Evolutionary conservation across 2,329 filamentous ascomycete genomes (phyloP).

Genomic region (Penicillium capsulatum): DNA sequence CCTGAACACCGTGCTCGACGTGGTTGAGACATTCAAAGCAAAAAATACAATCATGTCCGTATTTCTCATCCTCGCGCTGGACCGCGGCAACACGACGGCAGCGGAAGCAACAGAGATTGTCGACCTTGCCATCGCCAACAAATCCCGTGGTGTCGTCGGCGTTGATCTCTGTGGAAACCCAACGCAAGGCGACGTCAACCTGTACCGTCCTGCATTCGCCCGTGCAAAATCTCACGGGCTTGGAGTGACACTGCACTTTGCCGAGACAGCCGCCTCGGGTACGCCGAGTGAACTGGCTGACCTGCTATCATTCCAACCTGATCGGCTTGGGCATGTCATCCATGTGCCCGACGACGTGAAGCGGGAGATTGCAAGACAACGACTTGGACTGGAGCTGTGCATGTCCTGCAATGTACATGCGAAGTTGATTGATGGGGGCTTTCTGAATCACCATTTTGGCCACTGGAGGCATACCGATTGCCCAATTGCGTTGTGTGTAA

Average conservation of each 20-base stretch:
- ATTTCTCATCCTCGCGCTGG: constrained; percentile 68
- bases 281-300: constrained; percentile 58
- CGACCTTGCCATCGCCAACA: constrained; percentile 57
- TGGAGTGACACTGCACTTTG: constrained; percentile 71
- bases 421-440: constrained; percentile 64
- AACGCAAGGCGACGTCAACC: constrained; percentile 55
- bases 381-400: constrained; percentile 69
- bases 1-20: constrained; percentile 60
- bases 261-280: constrained; percentile 59
- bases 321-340: constrained; percentile 73
- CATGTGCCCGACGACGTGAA: constrained; percentile 62
- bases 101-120: constrained; percentile 61
- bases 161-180: constrained; percentile 79
- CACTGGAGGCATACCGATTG: constrained; percentile 61
- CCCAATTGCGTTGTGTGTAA: constrained; percentile 64
- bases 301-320: constrained; percentile 62
- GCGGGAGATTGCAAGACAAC: constrained; percentile 50
- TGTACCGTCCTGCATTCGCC: constrained; percentile 58
- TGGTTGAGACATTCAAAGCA: constrained; percentile 54
- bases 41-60: constrained; percentile 50
- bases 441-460: constrained; percentile 70
- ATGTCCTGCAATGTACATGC: constrained; percentile 77
- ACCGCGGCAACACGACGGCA: constrained; percentile 59
- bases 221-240: constrained; percentile 55
- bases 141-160: constrained; percentile 59